These are phyloP conservation scores for Spathaspora sp. DNA, from an alignment of 805 yeast genomes.

Conservation along the genomic window DNA sequence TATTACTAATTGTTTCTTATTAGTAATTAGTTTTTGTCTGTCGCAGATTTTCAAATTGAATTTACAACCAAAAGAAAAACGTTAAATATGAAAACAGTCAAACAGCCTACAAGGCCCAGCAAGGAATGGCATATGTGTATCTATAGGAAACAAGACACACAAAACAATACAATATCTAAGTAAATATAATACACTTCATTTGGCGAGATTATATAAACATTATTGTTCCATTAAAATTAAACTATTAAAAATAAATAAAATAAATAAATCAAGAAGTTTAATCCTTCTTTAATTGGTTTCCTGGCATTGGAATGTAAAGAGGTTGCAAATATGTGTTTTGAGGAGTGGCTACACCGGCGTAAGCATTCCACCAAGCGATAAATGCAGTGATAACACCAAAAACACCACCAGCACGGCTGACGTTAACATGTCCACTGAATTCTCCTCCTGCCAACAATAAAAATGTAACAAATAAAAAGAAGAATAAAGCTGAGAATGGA, in stretches of 20 bases:
- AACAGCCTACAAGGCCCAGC: no score
- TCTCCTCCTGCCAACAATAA: constrained; percentile 51
- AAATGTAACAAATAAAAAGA: constrained; percentile 52
- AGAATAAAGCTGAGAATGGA: constrained; percentile 56
- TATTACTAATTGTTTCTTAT: background rate
- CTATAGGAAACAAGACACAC: background rate
- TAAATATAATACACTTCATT: no score
- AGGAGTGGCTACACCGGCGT: constrained; percentile 56
- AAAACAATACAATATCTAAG: background rate
- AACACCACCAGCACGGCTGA: constrained; percentile 58
- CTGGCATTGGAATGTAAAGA: constrained; percentile 36
- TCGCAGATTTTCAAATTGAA: background rate
- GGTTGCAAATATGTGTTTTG: constrained; percentile 57
- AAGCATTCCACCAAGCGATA: constrained; percentile 61
- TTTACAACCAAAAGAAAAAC: background rate
- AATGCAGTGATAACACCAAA: constrained; percentile 54
- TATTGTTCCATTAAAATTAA: background rate
- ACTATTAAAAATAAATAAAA: background rate
- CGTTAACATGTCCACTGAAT: constrained; percentile 38
- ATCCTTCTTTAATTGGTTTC: constrained; percentile 3
- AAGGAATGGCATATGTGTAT: no score
- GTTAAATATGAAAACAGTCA: no score
- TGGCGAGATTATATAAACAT: background rate
- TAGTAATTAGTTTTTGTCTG: background rate
- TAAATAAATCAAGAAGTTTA: background rate